A percentile compares a stretch with the other conserved stretches of the same genome.
Evolutionary conservation across 345 rosid species (phyloP).

Genomic region (Gynandropsis gynandra): DNA sequence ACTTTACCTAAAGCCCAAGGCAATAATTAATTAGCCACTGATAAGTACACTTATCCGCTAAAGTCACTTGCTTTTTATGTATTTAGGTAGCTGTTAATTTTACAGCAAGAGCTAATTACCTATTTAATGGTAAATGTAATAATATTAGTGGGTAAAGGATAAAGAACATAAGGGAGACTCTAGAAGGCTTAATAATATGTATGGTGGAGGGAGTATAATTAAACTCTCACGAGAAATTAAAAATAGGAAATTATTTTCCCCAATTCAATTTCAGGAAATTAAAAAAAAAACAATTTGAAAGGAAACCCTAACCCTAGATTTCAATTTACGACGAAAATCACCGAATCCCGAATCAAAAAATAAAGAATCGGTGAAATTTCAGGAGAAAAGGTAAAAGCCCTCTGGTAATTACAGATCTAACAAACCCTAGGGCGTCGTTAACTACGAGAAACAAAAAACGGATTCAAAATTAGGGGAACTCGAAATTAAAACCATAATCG

Average conservation of each 20-base stretch:
- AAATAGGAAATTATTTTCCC: slow-evolving; percentile 11
- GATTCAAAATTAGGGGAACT: slow-evolving; percentile 2
- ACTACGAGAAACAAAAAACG: slow-evolving; percentile 1
- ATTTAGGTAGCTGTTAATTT: too few species aligned
- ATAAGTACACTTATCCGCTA: too few species aligned
- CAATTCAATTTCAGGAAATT: slow-evolving; percentile 18
- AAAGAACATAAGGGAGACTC: not conserved
- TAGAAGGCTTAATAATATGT: not conserved
- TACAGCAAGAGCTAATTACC: too few species aligned
- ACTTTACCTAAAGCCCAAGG: not conserved
- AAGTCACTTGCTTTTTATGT: too few species aligned
- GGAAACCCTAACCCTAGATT: slow-evolving; percentile 37
- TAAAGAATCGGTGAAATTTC: not conserved
- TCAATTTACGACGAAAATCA: slow-evolving; percentile 19
- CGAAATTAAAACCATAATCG: slow-evolving; percentile 1
- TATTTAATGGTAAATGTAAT: too few species aligned
- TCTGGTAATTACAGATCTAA: slow-evolving; percentile 17
- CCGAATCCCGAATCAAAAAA: slow-evolving; percentile 16
- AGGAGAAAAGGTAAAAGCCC: slow-evolving; percentile 11
- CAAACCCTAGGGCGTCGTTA: slow-evolving; percentile 2
- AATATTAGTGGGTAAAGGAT: not conserved
- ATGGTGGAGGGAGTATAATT: not conserved
- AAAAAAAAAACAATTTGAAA: slow-evolving; percentile 18
- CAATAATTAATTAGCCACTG: not conserved
- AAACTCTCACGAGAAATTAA: slow-evolving; percentile 15